Base-by-base conservation (phyloP, 2,329 filamentous ascomycete species). In the Colletotrichum falcatum region DNA sequence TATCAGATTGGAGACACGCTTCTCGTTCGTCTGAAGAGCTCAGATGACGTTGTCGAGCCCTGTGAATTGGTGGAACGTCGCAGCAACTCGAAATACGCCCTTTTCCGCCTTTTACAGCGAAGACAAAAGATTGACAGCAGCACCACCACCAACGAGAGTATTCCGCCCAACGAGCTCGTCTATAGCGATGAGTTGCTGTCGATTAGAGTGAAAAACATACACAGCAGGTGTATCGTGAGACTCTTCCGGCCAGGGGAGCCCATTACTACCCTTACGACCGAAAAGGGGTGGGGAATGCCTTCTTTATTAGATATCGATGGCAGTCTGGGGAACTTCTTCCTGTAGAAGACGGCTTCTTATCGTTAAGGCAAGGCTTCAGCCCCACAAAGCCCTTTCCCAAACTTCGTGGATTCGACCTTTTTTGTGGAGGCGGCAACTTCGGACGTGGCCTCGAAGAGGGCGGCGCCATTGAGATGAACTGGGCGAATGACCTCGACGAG, bases 381-480 rank as follows among this genome's bases (percentile, higher is more conserved):
- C 86, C 88, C 0, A 59, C 65, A 0, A 73, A 71, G 1, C 39
- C 70, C 6, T 66, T 74, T 6, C 71, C 76, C 23, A 84, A 83
- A 68, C 82, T 93, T 11, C 82, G 81, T 6, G 91, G 90, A 0
- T 80, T 95, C 4, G 92, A 94, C 72, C 81, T 96, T 0, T 97
- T 94, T 75, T 94, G 91, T 73, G 94, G 94, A 0, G 91, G 91
- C 23, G 93, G 94, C 0, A 94, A 91, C 62, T 89, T 96, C 61
- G 93, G 93, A 6, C 86, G 92, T 37, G 93, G 93, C 0, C 82
- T 97, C 0, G 92, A 94, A 78, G 92, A 94, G 63, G 89, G 88
- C 0, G 89, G 90, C 0, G 89, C 84, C 0, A 84, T 94, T 0
- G 77, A 89, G 33, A 92, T 92, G 78, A 82, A 84, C 3, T 92